Evolutionary conservation across 164 flowering plant species (phyloP), one percentile per base, ranked within the genome.

Genomic region (Annona squamosa): DNA sequence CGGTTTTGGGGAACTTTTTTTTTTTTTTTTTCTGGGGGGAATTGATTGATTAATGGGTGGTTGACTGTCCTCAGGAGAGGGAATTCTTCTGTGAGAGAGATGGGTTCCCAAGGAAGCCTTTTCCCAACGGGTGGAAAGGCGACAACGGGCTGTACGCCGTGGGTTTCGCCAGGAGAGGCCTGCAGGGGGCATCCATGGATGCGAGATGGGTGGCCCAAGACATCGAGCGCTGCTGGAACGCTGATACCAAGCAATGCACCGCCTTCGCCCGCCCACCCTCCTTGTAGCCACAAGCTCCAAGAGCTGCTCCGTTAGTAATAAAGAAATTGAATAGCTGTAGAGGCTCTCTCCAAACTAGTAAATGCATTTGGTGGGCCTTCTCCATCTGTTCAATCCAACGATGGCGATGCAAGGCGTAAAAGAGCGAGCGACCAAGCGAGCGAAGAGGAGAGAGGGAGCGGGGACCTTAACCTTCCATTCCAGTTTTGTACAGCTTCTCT

Each of bases 81-180:
- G 83, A 84, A 19, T 82, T 91, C 88, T 91, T 91, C 69, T 85
- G 86, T 2, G 82, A 86, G 76, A 72, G 82, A 78, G 93, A 91
- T 80, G 97, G 97, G 63, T 76, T 86, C 3, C 97, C 97, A 44
- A 74, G 79, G 78, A 84, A 68, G 74, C 84, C 91, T 76, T 91
- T 88, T 77, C 97, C 97, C 12, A 80, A 89, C 72, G 92, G 94
- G 5, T 91, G 97, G 97, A 91, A 86, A 84, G 97, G 94, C 0
- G 84, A 87, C 37, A 4, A 74, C 71, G 94, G 97, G 18, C 77
- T 91, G 26, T 91, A 90, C 45, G 88, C 94, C 0, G 94, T 90
- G 72, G 97, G 97, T 77, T 90, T 91, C 85, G 87, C 97, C 4
- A 91, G 85, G 76, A 84, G 89, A n/a, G 97, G 97, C 48, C 63